Base-by-base conservation (phyloP, 176 grass and related monocot species). In the Chrysopogon serrulatus region DNA sequence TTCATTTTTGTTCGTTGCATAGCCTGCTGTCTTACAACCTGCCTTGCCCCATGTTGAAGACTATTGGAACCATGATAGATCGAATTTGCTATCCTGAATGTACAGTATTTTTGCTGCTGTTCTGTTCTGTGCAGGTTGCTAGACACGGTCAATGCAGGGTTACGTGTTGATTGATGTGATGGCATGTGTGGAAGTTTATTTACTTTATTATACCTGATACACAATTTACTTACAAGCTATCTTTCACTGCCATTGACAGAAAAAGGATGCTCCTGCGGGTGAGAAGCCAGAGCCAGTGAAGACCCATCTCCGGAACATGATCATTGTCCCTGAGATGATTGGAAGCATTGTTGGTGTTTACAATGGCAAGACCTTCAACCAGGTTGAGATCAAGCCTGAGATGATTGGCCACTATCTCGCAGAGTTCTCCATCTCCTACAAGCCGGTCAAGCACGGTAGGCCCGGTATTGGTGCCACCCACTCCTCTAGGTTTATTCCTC, bases 311-410 rank as follows among this genome's bases (percentile, higher is more conserved):
- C 68, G 88, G 48, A 86, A 93, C 85, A 93, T 90, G 85, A 86
- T 90, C 49, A 90, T 90, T 34, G 83, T 93, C 3, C 91, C 85
- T 60, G 85, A 90, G 88, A 93, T 93, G 91, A 86, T 90, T 23
- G 82, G 91, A 10, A 90, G 78, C 91, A 70, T 86, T 0, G 17
- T 90, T 8, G 74, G 82, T 3, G 79, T 90, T 3, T 90, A 88
- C 82, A 93, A 85, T 6, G 88, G 91, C 9, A 93, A 87, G 75
- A 68, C 31, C 5, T 90, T 93, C 74, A 90, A 88, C 56, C 79
- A 86, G 74, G 83, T 92, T 34, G 90, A 92, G 74, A 92, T 92
- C 47, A 92, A 75, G 61, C 90, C 90, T 11, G 90, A 92, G 74
- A 92, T 92, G 83, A 89, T 92, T 10, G 90, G 83, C 34, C 88